These are phyloP conservation scores for Moricandia arvensis DNA, from an alignment of 345 rosid genomes.

Conservation along the genomic window DNA sequence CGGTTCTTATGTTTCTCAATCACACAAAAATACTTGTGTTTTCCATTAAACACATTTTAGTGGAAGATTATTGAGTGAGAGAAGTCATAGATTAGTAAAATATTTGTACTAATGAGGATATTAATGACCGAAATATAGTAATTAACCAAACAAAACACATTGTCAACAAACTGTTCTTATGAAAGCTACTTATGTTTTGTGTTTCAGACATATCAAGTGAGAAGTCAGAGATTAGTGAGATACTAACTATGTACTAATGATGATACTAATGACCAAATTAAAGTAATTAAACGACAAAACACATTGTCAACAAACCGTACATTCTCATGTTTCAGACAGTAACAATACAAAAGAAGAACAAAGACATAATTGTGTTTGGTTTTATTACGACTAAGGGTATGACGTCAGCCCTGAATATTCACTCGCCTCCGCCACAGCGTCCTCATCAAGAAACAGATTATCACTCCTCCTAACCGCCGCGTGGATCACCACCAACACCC, in stretches of 20 bases:
- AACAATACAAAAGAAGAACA: not conserved
- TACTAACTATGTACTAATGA: not conserved
- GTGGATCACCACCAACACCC: conserved; percentile 51
- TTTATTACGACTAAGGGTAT: conserved; percentile 24
- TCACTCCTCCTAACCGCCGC: conserved; percentile 65
- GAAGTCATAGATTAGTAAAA: conserved; percentile 6
- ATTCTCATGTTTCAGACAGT: not conserved
- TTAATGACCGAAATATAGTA: not conserved
- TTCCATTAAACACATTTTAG: not conserved
- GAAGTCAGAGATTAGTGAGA: too few species aligned
- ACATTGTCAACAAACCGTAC: not conserved
- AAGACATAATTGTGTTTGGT: not conserved
- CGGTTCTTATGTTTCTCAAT: too few species aligned
- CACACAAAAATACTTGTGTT: too few species aligned
- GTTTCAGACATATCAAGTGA: not conserved
- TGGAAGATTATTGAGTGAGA: conserved; percentile 55
- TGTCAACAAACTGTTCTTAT: not conserved
- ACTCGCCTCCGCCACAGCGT: conserved; percentile 37
- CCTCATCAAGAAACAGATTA: conserved; percentile 63
- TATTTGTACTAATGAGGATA: too few species aligned
- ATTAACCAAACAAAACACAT: not conserved
- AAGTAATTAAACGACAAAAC: not conserved
- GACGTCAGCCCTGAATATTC: conserved; percentile 38
- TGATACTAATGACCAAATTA: not conserved
- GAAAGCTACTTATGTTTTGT: not conserved